These are phyloP conservation scores for Panus rudis DNA, from an alignment of 768 basidiomycete species.

Conservation along the genomic window DNA sequence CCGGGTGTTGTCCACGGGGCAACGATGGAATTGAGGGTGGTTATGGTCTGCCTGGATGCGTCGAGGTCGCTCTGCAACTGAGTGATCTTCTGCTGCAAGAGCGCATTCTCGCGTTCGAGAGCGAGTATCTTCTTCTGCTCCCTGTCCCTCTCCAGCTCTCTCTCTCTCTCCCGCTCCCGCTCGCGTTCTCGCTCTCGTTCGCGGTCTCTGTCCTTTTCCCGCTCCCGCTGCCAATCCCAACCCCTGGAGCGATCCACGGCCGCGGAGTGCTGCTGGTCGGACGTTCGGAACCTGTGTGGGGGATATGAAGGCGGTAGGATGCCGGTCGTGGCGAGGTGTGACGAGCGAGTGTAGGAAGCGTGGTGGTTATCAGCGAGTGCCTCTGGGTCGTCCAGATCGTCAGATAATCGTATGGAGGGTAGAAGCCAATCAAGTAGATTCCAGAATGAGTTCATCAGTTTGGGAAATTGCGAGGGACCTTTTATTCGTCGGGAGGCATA, in stretches of 20 bases:
- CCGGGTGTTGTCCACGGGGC: slow-evolving; percentile 2
- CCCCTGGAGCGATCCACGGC: slow-evolving; percentile 4
- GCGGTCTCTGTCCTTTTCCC: slow-evolving; percentile 12
- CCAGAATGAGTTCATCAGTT: slow-evolving; percentile 24
- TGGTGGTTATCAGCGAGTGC: slow-evolving; percentile 7
- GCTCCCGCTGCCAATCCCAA: slow-evolving; percentile 3
- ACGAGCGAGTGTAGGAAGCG: neutral
- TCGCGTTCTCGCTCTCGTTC: slow-evolving; percentile 11
- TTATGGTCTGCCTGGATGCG: slow-evolving; percentile 8
- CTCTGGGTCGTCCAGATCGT: slow-evolving; percentile 21
- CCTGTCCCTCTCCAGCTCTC: slow-evolving; percentile 15
- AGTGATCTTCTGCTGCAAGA: slow-evolving; percentile 7
- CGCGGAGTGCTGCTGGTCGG: neutral
- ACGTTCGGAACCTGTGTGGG: too few relatives aligned
- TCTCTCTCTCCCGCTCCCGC: slow-evolving; percentile 8
- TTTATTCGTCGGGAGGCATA: too few relatives aligned
- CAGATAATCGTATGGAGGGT: slow-evolving; percentile 22
- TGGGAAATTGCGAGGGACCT: too few relatives aligned
- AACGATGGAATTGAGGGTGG: slow-evolving; percentile 10
- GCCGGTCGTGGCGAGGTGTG: slow-evolving; percentile 6
- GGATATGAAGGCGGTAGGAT: neutral
- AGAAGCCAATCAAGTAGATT: slow-evolving; percentile 24
- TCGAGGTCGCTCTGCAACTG: slow-evolving; percentile 17
- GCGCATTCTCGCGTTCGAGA: slow-evolving; percentile 22
- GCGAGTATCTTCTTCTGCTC: slow-evolving; percentile 10